phyloP scores from a whole-genome alignment of 2,329 filamentous ascomycete genomes.

The Corynespora cassiicola region DNA sequence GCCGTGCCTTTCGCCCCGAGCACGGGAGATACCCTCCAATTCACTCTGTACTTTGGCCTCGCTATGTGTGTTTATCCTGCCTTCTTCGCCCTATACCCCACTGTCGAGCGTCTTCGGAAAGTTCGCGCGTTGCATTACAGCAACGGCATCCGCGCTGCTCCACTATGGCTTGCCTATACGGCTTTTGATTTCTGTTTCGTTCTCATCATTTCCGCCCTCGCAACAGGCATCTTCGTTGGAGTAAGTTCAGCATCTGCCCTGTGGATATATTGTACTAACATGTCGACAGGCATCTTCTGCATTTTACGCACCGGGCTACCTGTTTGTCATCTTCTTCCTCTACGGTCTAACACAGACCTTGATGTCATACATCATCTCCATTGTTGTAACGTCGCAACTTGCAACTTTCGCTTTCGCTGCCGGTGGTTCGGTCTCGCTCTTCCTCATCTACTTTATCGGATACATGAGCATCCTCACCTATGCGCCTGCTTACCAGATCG shows the following conservation, averaged over 20 bases:
- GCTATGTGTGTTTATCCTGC: conserved; percentile 80
- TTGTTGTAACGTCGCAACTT: conserved; percentile 79
- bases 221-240: conserved; percentile 72
- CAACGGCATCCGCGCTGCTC: conserved; percentile 82
- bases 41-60: conserved; percentile 82
- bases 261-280: conserved; percentile 13
- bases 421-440: conserved; percentile 69
- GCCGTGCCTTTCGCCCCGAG: conserved; percentile 74
- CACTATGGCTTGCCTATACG: conserved; percentile 85
- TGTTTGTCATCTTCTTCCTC: conserved; percentile 81
- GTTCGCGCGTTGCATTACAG: conserved; percentile 89
- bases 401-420: conserved; percentile 85
- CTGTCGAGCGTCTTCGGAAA: conserved; percentile 78
- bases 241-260: conserved; percentile 24
- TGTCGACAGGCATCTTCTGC: conserved; percentile 57
- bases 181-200: conserved; percentile 81
- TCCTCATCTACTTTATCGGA: conserved; percentile 56
- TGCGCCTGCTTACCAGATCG: conserved; percentile 71
- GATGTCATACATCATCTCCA: conserved; percentile 79
- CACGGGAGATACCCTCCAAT: conserved; percentile 75
- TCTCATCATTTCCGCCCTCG: conserved; percentile 69
- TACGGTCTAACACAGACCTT: conserved; percentile 82
- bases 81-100: conserved; percentile 89
- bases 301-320: conserved; percentile 81
- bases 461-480: conserved; percentile 73